These are phyloP conservation scores for Eucalyptus sp. DNA, from an alignment of 345 rosid species.

Conservation along the genomic window DNA sequence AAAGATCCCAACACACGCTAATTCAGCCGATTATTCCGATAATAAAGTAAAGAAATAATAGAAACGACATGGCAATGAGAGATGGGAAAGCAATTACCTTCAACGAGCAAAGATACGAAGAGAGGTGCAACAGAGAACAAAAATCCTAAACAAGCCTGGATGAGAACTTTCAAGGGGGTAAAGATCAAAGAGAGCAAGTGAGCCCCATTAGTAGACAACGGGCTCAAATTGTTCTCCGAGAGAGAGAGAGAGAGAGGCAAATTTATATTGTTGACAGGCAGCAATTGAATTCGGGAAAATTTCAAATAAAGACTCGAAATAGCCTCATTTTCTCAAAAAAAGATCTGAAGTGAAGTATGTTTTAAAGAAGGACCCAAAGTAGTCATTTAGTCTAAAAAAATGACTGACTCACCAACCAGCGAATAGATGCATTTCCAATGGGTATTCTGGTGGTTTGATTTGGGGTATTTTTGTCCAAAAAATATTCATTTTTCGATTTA, in stretches of 20 bases:
- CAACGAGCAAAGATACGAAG: not conserved
- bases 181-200: not conserved
- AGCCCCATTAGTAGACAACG: not conserved
- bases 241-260: fast-evolving
- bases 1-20: not conserved
- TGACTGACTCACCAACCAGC: fast-evolving
- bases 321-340: fast-evolving
- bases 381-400: no score
- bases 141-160: not conserved
- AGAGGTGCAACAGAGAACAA: not conserved
- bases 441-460: fast-evolving
- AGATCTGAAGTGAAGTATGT: fast-evolving
- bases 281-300: no score
- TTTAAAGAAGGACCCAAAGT: fast-evolving
- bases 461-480: no score
- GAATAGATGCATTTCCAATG: fast-evolving
- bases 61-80: fast-evolving
- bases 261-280: fast-evolving
- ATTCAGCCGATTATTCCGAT: not conserved
- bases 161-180: not conserved
- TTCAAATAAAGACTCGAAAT: fast-evolving
- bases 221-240: not conserved
- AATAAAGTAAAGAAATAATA: no score
- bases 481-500: no score
- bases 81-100: not conserved